Conservation (phyloP, 768 basidiomycete species). For the Phylloporus rhodoxanthus region DNA sequence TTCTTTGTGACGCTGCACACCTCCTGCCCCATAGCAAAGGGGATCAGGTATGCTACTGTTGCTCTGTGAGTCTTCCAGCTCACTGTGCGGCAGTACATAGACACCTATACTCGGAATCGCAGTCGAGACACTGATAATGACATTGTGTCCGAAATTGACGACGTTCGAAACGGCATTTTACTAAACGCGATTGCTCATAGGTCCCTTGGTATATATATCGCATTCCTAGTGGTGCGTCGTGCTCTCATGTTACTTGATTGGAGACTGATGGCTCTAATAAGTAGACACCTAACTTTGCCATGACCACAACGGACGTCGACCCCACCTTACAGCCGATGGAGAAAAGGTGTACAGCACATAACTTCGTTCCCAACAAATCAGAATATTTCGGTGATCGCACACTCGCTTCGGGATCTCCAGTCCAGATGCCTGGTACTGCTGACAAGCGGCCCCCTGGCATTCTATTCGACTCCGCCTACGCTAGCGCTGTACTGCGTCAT, state of each 20-base stretch:
- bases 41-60: neutral
- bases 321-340: neutral
- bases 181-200: neutral
- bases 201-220: neutral
- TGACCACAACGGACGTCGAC: neutral
- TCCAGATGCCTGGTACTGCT: neutral
- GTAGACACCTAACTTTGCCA: slow-evolving; percentile 8
- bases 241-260: neutral
- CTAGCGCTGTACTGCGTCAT: neutral
- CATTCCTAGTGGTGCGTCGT: slow-evolving; percentile 3
- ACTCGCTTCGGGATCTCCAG: neutral
- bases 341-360: neutral
- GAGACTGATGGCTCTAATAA: neutral
- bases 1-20: neutral
- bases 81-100: slow-evolving; percentile 1
- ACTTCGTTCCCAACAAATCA: neutral
- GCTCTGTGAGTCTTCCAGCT: neutral
- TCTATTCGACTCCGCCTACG: slow-evolving; percentile 4
- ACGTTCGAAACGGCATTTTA: slow-evolving; percentile 1
- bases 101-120: neutral
- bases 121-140: neutral
- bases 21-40: slow-evolving; percentile 6
- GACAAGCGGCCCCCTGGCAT: slow-evolving; percentile 2
- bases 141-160: neutral
- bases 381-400: neutral